phyloP scores from a whole-genome alignment of 192 early-diverging fungal genomes.

The Allomyces arbusculus region DNA sequence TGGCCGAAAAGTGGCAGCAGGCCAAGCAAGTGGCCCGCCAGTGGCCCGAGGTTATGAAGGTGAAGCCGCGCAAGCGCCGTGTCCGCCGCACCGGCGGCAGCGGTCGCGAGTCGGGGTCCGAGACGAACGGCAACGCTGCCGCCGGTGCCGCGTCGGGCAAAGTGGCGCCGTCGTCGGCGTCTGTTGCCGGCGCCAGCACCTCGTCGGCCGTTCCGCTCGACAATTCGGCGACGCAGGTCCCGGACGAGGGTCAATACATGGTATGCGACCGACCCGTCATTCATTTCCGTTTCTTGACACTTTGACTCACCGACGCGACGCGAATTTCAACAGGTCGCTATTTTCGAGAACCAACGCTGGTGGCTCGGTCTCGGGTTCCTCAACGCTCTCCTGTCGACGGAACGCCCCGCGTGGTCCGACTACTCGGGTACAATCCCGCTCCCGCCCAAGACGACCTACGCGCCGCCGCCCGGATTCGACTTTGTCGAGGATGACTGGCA shows the following conservation, averaged over 20 bases:
- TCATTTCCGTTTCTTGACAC: too few relatives aligned
- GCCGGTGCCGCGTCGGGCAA: too few relatives aligned
- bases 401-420: conserved; percentile 47
- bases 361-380: conserved; percentile 58
- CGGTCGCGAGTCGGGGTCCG: too few relatives aligned
- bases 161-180: not conserved
- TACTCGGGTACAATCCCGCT: conserved; percentile 26
- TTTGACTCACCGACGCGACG: too few relatives aligned
- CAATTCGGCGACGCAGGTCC: conserved; percentile 13
- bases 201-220: too few relatives aligned
- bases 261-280: not conserved
- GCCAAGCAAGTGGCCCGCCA: not conserved
- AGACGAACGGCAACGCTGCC: too few relatives aligned
- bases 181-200: too few relatives aligned
- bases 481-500: conserved; percentile 40
- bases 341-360: conserved; percentile 65
- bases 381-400: conserved; percentile 33
- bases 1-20: not conserved
- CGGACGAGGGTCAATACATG: conserved; percentile 6
- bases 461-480: conserved; percentile 28
- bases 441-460: conserved; percentile 28
- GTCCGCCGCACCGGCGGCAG: too few relatives aligned
- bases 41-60: not conserved
- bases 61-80: not conserved
- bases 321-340: conserved; percentile 1